Percentiles rank a stretch among this genome's conserved stretches.
Evolutionary conservation across 768 basidiomycete genomes (phyloP).

Genomic region (Thelephora aurantiotincta): DNA sequence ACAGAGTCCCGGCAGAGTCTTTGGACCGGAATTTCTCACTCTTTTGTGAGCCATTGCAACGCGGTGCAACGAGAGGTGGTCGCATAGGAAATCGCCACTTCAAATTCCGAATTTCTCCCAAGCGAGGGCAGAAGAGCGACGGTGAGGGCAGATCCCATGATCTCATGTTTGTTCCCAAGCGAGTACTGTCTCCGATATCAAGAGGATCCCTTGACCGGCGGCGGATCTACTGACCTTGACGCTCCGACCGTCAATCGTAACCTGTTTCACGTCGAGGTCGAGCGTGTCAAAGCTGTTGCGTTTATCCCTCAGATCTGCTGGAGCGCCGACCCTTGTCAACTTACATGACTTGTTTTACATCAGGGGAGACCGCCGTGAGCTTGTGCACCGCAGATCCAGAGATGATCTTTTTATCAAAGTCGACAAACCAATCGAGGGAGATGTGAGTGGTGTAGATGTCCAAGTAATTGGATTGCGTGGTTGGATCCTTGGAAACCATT

Average conservation of each 20-base stretch:
- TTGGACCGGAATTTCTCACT: constrained; percentile 25
- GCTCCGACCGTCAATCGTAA: neutral
- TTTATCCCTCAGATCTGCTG: neutral
- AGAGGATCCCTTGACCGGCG: neutral
- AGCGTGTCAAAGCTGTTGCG: neutral
- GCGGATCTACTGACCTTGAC: neutral
- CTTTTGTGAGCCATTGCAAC: constrained; percentile 78
- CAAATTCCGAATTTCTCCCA: constrained; percentile 25
- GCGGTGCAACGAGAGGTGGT: constrained; percentile 69
- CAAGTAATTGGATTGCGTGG: constrained; percentile 71
- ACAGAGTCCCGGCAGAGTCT: neutral
- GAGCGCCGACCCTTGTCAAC: constrained; percentile 10
- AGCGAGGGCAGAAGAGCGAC: constrained; percentile 35
- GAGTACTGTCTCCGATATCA: constrained; percentile 24
- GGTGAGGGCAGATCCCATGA: constrained; percentile 68
- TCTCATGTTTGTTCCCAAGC: constrained; percentile 42
- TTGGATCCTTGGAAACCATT: constrained; percentile 30
- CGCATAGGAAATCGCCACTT: constrained; percentile 46
- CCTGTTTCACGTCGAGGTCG: neutral
- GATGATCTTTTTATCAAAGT: constrained; percentile 51
- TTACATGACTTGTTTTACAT: constrained; percentile 47
- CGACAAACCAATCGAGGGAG: constrained; percentile 63
- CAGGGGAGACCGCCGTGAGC: constrained; percentile 37
- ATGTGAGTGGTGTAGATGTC: constrained; percentile 54
- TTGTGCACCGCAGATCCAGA: constrained; percentile 52